Conservation (phyloP, 306 rosid species). For the Prunus campanulata region DNA sequence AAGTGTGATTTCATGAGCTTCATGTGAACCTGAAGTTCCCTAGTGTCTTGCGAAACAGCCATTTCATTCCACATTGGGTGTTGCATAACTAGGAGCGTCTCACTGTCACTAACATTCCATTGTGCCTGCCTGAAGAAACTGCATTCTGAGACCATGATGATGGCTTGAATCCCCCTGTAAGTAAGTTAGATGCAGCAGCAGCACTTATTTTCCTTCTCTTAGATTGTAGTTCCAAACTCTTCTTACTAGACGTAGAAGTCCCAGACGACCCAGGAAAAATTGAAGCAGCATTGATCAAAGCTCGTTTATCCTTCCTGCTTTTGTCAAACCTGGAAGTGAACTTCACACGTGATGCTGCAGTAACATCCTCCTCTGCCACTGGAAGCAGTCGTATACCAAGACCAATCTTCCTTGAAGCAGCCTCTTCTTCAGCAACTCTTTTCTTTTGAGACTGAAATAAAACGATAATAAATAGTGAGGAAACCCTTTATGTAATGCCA, state of each 20-base stretch:
- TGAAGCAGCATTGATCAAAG: conserved; percentile 57
- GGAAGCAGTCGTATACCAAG: conserved; percentile 78
- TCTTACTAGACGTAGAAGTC: conserved; percentile 43
- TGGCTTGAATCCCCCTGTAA: conserved; percentile 60
- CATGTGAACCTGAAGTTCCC: neutral
- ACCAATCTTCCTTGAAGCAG: conserved; percentile 62
- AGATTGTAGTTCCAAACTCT: conserved; percentile 56
- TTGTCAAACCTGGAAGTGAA: conserved; percentile 64
- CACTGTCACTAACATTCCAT: conserved; percentile 29
- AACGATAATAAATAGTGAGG: conserved; percentile 4
- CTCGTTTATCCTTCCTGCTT: conserved; percentile 68
- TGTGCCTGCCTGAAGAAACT: conserved; percentile 29
- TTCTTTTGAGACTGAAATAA: conserved; percentile 77
- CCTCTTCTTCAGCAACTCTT: conserved; percentile 87
- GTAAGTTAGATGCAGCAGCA: conserved; percentile 52
- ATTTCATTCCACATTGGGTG: neutral
- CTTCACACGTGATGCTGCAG: conserved; percentile 52
- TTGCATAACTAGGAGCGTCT: conserved; percentile 16
- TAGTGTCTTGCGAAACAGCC: neutral
- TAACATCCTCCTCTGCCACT: conserved; percentile 53
- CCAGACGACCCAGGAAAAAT: conserved; percentile 56
- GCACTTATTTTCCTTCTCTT: conserved; percentile 83
- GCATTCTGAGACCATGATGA: conserved; percentile 64
- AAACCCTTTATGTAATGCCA: neutral
- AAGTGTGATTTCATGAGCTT: neutral